Base-by-base conservation (phyloP, 1,284 basidiomycete species). In the Pterula multifida region DNA sequence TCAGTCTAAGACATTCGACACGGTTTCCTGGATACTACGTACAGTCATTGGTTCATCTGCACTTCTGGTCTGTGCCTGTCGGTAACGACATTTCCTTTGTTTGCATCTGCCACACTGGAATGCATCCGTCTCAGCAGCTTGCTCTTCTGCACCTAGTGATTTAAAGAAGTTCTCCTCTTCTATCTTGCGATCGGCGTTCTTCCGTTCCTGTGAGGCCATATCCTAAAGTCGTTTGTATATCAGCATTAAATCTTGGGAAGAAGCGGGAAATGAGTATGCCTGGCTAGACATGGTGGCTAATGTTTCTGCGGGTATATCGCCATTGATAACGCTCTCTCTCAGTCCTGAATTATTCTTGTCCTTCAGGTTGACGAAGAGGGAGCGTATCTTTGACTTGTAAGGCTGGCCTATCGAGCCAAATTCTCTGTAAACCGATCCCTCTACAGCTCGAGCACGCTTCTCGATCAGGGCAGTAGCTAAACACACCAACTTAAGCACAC, bases 11-110 rank as follows among this genome's bases (percentile, higher is more conserved):
- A 25, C 48, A 63, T 53, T 26, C 48, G 17, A 46, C 28, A 17
- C 11, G 49, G n/a, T n/a, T n/a, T n/a, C n/a, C n/a, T 47, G 24
- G 54, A 52, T 6, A 42, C 6, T 9, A 76, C 82, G 65, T 65
- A 88, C 85, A 6, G 92, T 95, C 93, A 97, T 96, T 36, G 92
- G 93, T 68, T 95, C 93, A 70, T 97, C 93, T 32, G 93, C 93
- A 62, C 85, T 90, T 55, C 93, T 76, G 3, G 93, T 97, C 64
- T 97, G 92, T 61, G 90, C 90, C 69, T 95, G 93, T 58, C 91
- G 87, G 62, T 96, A 96, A 46, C 87, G 81, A 59, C 90, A 92
- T 69, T 92, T 90, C 57, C 89, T 71, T 81, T 90, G 84, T 57
- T 90, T 90, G 79, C 95, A 99, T 58, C 90, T 79, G 17, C 81